These are phyloP conservation scores for Hericium erinaceus DNA, from an alignment of 768 basidiomycete species.

Conservation along the genomic window DNA sequence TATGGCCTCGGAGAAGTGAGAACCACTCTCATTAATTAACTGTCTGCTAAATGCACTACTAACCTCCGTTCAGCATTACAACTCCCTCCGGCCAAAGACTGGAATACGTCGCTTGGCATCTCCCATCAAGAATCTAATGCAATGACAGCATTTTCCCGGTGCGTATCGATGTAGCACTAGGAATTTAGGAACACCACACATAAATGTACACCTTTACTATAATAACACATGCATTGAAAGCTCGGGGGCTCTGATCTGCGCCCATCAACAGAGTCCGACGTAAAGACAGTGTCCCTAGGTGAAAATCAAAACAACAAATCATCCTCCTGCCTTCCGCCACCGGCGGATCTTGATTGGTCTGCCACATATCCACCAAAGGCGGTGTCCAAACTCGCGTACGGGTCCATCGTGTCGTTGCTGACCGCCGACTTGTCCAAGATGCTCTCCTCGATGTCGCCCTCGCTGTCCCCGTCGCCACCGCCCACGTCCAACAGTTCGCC, in stretches of 20 bases:
- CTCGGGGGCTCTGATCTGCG: background rate
- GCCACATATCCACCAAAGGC: constrained; percentile 68
- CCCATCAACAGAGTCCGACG: background rate
- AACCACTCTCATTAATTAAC: constrained; percentile 1
- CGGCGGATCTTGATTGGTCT: constrained; percentile 63
- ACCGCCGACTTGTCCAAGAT: constrained; percentile 15
- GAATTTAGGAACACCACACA: background rate
- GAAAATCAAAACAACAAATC: constrained; percentile 55
- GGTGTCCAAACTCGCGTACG: constrained; percentile 74
- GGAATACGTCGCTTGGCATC: constrained; percentile 7
- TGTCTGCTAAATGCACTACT: background rate
- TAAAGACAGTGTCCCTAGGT: background rate
- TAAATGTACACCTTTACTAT: background rate
- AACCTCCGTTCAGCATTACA: constrained; percentile 59
- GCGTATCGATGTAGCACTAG: background rate
- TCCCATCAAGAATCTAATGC: constrained; percentile 7
- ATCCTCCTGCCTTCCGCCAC: constrained; percentile 37
- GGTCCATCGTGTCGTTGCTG: constrained; percentile 35
- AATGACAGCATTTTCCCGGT: background rate
- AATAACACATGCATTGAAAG: background rate
- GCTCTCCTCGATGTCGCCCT: constrained; percentile 16
- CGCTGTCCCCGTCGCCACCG: constrained; percentile 10
- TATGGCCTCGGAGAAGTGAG: constrained; percentile 94
- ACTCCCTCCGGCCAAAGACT: constrained; percentile 62
- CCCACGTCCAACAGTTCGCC: constrained; percentile 14